Evolutionary conservation across 176 grass and related monocot genomes (phyloP).

Genomic region (Raddia distichophylla): DNA sequence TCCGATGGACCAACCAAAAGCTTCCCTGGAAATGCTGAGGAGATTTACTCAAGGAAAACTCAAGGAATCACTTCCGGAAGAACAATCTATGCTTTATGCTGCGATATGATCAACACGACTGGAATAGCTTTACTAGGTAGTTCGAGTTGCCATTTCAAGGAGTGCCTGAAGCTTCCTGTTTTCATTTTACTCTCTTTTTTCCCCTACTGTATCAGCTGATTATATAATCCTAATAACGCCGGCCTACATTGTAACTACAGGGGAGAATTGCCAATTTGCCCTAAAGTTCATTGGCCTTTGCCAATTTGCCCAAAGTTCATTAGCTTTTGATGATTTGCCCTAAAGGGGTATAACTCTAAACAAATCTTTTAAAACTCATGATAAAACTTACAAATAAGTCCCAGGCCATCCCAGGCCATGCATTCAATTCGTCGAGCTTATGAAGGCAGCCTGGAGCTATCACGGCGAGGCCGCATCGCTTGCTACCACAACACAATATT

Average conservation of each 20-base stretch:
- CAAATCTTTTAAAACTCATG: no score
- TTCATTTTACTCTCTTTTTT: neutral
- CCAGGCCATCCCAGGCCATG: no score
- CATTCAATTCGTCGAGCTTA: no score
- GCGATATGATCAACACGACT: conserved; percentile 40
- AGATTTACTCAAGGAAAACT: conserved; percentile 73
- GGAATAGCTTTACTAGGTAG: neutral
- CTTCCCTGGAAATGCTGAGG: conserved; percentile 82
- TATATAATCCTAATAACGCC: conserved; percentile 2
- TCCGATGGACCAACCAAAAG: conserved; percentile 92
- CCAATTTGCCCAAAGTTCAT: no score
- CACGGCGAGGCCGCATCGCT: no score
- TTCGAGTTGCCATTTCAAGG: neutral
- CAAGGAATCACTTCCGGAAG: neutral
- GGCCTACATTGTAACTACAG: conserved; percentile 30
- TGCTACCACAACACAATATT: no score
- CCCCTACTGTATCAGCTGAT: neutral
- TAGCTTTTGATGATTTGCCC: no score
- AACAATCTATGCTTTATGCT: conserved; percentile 17
- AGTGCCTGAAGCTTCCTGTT: conserved; percentile 18
- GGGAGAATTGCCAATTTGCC: no score
- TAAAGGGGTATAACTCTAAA: no score
- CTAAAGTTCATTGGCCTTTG: no score
- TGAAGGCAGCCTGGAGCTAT: no score
- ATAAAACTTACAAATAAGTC: no score